Percentiles rank a stretch among this genome's conserved stretches.
These are phyloP conservation scores for Raddia distichophylla DNA, from an alignment of 176 grass and related monocot species.

Conservation along the genomic window DNA sequence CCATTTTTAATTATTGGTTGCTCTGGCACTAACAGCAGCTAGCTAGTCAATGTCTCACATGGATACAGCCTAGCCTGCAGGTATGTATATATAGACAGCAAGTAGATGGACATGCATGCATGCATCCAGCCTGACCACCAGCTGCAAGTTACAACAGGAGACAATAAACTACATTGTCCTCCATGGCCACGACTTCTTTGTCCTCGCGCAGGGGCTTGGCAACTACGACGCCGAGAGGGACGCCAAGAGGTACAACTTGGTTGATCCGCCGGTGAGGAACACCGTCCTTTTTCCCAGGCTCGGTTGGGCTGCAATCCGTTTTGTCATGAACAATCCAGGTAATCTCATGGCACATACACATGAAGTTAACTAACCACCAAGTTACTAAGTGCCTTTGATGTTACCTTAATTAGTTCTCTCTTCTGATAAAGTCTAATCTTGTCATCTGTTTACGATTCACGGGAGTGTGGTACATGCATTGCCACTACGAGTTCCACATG, in stretches of 20 bases:
- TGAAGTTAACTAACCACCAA: too few species aligned
- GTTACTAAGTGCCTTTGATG: too few species aligned
- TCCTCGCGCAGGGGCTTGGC: conserved; percentile 47
- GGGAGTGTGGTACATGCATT: conserved; percentile 42
- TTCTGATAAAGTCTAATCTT: too few species aligned
- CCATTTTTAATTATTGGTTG: too few species aligned
- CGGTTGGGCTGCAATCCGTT: neutral
- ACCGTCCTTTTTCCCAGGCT: conserved; percentile 2
- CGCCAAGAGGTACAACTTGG: conserved; percentile 31
- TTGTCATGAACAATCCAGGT: conserved; percentile 50
- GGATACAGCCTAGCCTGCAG: too few species aligned
- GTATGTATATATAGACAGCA: too few species aligned
- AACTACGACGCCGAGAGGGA: conserved; percentile 43
- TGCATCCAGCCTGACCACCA: too few species aligned
- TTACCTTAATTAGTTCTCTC: too few species aligned
- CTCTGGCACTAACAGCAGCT: too few species aligned
- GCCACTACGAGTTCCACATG: conserved; percentile 38
- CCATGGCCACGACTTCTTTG: conserved; percentile 52
- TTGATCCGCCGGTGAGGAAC: conserved; percentile 31
- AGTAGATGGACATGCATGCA: too few species aligned
- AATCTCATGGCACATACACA: neutral
- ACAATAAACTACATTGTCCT: neutral
- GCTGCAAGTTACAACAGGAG: too few species aligned
- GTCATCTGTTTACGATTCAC: neutral
- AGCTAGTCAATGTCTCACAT: too few species aligned